Conservation (phyloP, 2,329 filamentous ascomycete genomes). For the Botrytis cinerea region DNA sequence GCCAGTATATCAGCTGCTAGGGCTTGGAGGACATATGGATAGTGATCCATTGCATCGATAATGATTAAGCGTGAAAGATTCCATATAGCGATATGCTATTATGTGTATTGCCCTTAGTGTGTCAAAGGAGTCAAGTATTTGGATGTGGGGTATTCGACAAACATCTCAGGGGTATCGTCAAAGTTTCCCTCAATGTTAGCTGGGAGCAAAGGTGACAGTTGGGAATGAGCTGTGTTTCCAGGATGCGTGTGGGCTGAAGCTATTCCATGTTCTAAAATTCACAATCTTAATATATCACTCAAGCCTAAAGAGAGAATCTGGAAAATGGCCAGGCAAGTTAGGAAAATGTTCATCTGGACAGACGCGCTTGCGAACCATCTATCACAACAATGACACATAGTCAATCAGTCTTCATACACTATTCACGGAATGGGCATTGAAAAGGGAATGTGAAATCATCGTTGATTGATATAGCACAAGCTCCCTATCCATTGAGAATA, state of each 20-base stretch:
- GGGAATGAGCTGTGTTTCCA: neutral
- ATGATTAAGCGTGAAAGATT: too few relatives aligned
- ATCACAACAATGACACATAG: neutral
- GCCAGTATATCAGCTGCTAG: too few relatives aligned
- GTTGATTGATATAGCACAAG: slow-evolving; percentile 59
- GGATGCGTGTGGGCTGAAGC: too few relatives aligned
- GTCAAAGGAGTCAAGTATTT: neutral
- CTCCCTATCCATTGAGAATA: slow-evolving; percentile 43
- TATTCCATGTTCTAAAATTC: neutral
- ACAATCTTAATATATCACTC: neutral
- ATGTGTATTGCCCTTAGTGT: neutral
- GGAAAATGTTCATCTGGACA: neutral
- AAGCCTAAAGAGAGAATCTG: too few relatives aligned
- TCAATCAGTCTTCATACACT: neutral
- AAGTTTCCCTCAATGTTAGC: neutral
- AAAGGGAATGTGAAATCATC: slow-evolving; percentile 42
- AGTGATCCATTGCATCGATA: too few relatives aligned
- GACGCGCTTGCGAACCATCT: neutral
- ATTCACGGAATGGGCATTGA: slow-evolving; percentile 15
- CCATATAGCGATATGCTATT: neutral
- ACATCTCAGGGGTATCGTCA: neutral
- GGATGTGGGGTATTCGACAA: too few relatives aligned
- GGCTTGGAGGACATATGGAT: too few relatives aligned
- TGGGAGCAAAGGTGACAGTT: neutral
- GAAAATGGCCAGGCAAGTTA: neutral